Conservation (phyloP, 2,329 filamentous ascomycete genomes). For the Colletotrichum sp. region DNA sequence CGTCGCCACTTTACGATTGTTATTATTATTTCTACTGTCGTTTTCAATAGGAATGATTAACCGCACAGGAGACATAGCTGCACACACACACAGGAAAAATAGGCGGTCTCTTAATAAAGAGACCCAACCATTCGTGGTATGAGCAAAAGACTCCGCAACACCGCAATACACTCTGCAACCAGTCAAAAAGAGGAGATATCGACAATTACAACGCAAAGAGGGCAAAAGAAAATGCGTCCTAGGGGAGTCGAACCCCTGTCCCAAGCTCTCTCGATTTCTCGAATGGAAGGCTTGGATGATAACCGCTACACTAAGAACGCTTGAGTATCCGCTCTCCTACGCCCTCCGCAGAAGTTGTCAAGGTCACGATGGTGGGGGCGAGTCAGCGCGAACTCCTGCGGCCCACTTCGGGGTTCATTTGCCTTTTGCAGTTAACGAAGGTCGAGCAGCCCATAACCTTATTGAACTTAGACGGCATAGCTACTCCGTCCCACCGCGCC, state of each 20-base stretch:
- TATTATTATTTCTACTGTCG: no score
- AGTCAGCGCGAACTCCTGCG: background rate
- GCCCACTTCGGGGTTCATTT: background rate
- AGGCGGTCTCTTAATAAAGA: accelerated
- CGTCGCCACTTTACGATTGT: no score
- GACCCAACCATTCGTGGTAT: no score
- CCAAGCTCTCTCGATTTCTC: background rate
- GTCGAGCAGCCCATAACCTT: background rate
- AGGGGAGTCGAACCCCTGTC: background rate
- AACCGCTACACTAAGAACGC: background rate
- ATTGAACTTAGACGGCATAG: background rate
- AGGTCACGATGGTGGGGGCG: background rate
- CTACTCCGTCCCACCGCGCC: accelerated
- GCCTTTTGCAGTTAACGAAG: background rate
- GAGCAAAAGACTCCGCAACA: background rate
- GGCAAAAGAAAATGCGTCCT: background rate
- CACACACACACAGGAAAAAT: no score
- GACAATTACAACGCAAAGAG: background rate
- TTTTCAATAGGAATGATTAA: accelerated
- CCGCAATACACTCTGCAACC: accelerated
- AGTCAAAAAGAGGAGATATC: background rate
- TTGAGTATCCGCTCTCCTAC: accelerated
- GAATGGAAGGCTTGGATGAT: background rate
- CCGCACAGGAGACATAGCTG: no score
- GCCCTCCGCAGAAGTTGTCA: background rate